Evolutionary conservation across 768 basidiomycete species (phyloP).

Genomic region (Hygrocybe coccinea): DNA sequence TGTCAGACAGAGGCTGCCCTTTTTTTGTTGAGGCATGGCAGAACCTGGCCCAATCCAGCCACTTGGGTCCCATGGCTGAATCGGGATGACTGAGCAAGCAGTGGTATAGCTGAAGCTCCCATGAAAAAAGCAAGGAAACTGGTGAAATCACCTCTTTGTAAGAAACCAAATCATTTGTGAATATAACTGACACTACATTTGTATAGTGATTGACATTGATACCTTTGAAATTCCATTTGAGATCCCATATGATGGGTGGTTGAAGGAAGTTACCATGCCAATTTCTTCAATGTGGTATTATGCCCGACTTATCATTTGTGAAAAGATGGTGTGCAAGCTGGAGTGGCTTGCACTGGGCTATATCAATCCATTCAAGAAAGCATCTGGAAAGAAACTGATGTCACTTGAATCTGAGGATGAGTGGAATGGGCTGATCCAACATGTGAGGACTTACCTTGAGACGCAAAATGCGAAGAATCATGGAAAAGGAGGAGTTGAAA

Average conservation of each 20-base stretch:
- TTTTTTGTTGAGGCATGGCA: no score
- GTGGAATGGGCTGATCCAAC: neutral
- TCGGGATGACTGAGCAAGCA: no score
- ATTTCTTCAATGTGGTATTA: neutral
- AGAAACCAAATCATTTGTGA: neutral
- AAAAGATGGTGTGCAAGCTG: neutral
- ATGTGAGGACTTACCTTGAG: neutral
- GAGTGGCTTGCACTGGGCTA: neutral
- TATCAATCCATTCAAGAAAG: neutral
- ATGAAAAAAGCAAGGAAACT: neutral
- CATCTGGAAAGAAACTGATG: neutral
- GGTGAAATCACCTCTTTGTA: neutral
- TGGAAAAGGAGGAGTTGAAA: neutral
- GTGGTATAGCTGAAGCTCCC: neutral
- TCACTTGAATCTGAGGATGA: neutral
- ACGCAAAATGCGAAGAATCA: neutral
- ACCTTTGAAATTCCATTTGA: neutral
- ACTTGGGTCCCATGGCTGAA: no score
- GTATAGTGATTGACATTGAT: neutral
- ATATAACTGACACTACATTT: neutral
- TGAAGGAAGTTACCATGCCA: neutral
- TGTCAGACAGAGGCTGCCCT: no score
- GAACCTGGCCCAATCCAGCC: no score
- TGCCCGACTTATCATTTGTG: neutral
- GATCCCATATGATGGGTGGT: neutral